Evolutionary conservation across 805 yeast genomes (phyloP).

Genomic region (Starmerella vitae): DNA sequence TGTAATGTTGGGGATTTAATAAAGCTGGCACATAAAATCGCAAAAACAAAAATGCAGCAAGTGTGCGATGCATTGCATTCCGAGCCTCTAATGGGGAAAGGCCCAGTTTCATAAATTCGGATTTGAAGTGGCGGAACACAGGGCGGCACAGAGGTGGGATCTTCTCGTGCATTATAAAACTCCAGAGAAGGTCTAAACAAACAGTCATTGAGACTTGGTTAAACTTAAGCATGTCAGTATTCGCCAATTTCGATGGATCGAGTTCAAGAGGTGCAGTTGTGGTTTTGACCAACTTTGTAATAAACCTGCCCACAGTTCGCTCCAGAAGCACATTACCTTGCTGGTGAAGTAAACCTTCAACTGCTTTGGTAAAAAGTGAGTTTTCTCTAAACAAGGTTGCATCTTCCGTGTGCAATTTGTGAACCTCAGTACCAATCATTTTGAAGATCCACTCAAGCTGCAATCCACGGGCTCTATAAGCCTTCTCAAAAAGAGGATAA

Average conservation of each 20-base stretch:
- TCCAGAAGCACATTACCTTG: slow-evolving; percentile 70
- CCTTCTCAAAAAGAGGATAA: slow-evolving; percentile 42
- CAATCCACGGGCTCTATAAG: slow-evolving; percentile 54
- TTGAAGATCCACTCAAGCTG: slow-evolving; percentile 64
- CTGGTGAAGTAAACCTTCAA: slow-evolving; percentile 63
- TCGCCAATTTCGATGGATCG: slow-evolving; percentile 52
- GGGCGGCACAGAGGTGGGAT: slow-evolving; percentile 20
- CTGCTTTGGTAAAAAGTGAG: slow-evolving; percentile 63
- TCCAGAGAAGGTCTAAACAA: slow-evolving; percentile 26
- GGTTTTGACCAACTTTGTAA: slow-evolving; percentile 38
- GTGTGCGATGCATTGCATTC: slow-evolving; percentile 44
- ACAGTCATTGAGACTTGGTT: slow-evolving; percentile 39
- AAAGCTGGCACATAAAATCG: slow-evolving; percentile 85
- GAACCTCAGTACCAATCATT: slow-evolving; percentile 53
- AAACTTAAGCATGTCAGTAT: slow-evolving; percentile 29
- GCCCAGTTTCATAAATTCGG: slow-evolving; percentile 7
- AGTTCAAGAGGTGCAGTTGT: slow-evolving; percentile 52
- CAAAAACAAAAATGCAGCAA: slow-evolving; percentile 72
- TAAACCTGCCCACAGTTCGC: slow-evolving; percentile 56
- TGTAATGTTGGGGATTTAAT: slow-evolving; percentile 75
- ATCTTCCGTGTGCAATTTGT: slow-evolving; percentile 23
- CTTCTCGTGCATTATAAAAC: slow-evolving; percentile 14
- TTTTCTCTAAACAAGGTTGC: slow-evolving; percentile 73
- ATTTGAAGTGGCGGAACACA: slow-evolving; percentile 16
- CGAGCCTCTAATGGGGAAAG: neutral